Percentiles rank a stretch among this genome's conserved stretches.
These are phyloP conservation scores for Ophiostoma piceae DNA, from an alignment of 2,329 filamentous ascomycete species.

Conservation along the genomic window DNA sequence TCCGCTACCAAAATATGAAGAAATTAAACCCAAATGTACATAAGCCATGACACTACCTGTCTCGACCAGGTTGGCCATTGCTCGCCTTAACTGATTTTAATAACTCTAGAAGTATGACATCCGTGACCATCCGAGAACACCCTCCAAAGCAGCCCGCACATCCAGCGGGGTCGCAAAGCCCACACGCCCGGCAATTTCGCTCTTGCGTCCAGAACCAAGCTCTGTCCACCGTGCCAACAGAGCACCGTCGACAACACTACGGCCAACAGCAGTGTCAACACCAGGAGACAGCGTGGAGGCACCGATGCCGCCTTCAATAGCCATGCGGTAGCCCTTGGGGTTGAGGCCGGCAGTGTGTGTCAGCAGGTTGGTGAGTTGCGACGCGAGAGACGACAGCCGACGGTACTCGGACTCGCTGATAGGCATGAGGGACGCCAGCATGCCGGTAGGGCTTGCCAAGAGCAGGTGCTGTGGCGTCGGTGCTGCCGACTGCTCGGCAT, in stretches of 20 bases:
- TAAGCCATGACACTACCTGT: not conserved
- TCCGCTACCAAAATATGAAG: not conserved
- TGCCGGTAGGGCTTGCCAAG: slow-evolving; percentile 52
- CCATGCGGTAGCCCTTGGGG: slow-evolving; percentile 68
- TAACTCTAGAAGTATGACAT: slow-evolving; percentile 25
- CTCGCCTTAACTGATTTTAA: not conserved
- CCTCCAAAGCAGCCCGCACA: slow-evolving; percentile 64
- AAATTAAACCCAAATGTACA: not conserved
- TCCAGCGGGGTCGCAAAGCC: slow-evolving; percentile 61
- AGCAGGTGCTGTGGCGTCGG: slow-evolving; percentile 30
- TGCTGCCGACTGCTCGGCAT: slow-evolving; percentile 23
- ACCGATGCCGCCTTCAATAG: slow-evolving; percentile 38
- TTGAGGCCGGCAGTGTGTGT: slow-evolving; percentile 77
- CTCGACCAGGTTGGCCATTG: not conserved
- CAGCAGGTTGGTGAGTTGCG: slow-evolving; percentile 70
- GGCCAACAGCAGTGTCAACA: slow-evolving; percentile 54
- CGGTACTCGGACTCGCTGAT: slow-evolving; percentile 77
- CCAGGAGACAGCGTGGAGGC: slow-evolving; percentile 39
- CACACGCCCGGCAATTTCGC: slow-evolving; percentile 68
- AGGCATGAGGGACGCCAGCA: slow-evolving; percentile 69
- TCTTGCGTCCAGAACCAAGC: slow-evolving; percentile 63
- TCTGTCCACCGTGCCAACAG: slow-evolving; percentile 71
- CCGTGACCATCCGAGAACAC: slow-evolving; percentile 57
- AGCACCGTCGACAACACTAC: slow-evolving; percentile 73
- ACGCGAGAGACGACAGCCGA: slow-evolving; percentile 72